Evolutionary conservation across 164 flowering plant genomes (phyloP), one percentile per base, ranked within the genome.

Genomic region (Vitis cinerea): DNA sequence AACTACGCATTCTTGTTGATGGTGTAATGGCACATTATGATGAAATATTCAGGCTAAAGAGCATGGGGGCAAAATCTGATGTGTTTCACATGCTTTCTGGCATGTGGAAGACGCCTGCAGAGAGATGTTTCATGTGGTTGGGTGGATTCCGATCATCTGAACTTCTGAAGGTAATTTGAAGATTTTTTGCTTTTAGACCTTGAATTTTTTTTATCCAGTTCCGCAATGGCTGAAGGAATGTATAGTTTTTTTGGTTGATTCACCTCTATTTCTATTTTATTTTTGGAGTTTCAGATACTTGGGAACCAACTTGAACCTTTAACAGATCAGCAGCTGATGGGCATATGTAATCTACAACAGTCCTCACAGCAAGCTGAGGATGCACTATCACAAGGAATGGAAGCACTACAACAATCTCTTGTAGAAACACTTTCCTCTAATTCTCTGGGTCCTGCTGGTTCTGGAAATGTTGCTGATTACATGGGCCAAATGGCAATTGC

Each of bases 401-500:
- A 94, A 82, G 97, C 94, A 14, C 71, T 92, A 78, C 98, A 94
- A 64, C 96, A 90, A 66, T 84, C 94, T 50, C 89, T 94, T 27
- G 77, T 85, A 19, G 96, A 91, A 17, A 89, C 90, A 8, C 82
- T 94, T 57, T 87, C 95, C 2, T 77, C 91, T 23, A 75, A 78
- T 11, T 83, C 86, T 49, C 78, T 88, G 12, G 86, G 87, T 19
- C 88, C 88, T 30, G 27, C 82, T 31, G 80, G 87, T 63, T 75
- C 90, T 23, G 88, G 87, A 17, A 81, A 84, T 76, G 94, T 94
- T 60, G 86, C 88, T 0, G 83, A 88, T 62, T 91, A 94, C 79
- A 90, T 91, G 96, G 91, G 94, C 53, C 97, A 90, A 75, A 94
- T 94, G 98, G 96, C 97, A 9, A 78, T 84, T 47, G 97, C 98